Base-by-base conservation (phyloP, 2,329 filamentous ascomycete species). In the Fusarium kyushuense region DNA sequence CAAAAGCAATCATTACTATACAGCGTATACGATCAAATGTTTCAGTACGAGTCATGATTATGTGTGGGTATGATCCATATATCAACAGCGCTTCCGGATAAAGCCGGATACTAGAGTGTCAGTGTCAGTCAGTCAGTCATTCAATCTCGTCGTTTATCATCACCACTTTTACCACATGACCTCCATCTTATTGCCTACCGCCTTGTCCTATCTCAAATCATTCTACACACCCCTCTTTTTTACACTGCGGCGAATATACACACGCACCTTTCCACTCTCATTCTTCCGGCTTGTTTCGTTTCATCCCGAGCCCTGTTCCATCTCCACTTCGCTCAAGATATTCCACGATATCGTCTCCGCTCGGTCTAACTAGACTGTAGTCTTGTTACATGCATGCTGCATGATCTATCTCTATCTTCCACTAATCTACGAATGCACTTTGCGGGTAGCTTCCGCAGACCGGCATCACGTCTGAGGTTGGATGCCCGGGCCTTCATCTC, bases 131-230 rank as follows among this genome's bases (percentile, higher is more conserved):
- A 43, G 25, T 43, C 40, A 42, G 23, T 42, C 7, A 38, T 38
- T 21, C n/a, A 38, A n/a, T 25, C 41, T 43, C n/a, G n/a, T 57
- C 42, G 58, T 38, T 49, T 49, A 54, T 70, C 58, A 64, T 69
- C 67, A 70, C 66, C 58, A 61, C 63, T 63, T 70, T 69, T 67
- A 52, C 67, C 67, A 70, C 67, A 70, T 70, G 67, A 70, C 67
- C 62, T 5, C 23, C 23, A n/a, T 67, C 42, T 19, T 8, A 5
- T 16, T 58, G 32, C 51, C 53, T 35, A 41, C 53, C 65, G 55
- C 51, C 63, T 55, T 52, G 19, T 62, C 55, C 58, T 66, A 69
- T 69, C 47, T 55, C 49, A 30, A 45, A 51, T 35, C 53, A 21
- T 33, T 54, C 32, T 49, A 52, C 35, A 30, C 49, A 67, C 60